A percentile compares a stretch with the other conserved stretches of the same genome.
Evolutionary conservation across 495 filamentous ascomycete genomes (phyloP).

Genomic region (Friedmanniomyces simplex): DNA sequence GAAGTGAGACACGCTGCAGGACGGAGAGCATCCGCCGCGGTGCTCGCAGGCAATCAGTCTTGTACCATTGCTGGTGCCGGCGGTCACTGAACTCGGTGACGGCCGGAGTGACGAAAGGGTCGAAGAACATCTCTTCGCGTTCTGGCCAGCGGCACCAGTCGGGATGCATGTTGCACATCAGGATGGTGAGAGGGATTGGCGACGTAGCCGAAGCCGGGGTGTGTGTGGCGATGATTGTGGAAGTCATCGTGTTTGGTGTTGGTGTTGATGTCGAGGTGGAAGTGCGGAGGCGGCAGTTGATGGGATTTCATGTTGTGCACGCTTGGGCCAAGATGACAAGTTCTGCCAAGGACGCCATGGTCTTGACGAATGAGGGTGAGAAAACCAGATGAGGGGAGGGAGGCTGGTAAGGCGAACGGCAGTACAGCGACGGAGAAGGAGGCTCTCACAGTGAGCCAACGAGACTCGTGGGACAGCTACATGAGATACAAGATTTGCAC

Average conservation of each 20-base stretch:
- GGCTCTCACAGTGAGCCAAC: too few species aligned
- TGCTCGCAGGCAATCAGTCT: neutral
- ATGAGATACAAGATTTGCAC: too few species aligned
- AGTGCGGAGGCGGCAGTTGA: neutral
- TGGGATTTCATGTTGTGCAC: neutral
- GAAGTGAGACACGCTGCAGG: neutral
- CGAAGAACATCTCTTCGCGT: neutral
- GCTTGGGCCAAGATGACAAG: neutral
- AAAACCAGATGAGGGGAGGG: too few species aligned
- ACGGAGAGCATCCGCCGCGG: neutral
- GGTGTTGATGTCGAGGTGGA: neutral
- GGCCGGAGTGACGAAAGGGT: neutral
- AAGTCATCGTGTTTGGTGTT: neutral
- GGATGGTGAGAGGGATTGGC: neutral
- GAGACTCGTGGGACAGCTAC: too few species aligned
- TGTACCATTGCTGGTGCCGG: neutral
- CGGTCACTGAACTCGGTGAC: neutral
- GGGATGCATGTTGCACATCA: neutral
- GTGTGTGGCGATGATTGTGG: neutral
- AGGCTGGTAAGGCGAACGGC: too few species aligned
- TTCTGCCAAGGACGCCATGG: too few species aligned
- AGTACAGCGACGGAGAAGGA: too few species aligned
- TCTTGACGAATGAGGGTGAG: too few species aligned
- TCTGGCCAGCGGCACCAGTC: neutral
- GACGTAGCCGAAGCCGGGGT: neutral